Conservation (phyloP, 164 flowering plant species). For the Vitis rotundifolia region DNA sequence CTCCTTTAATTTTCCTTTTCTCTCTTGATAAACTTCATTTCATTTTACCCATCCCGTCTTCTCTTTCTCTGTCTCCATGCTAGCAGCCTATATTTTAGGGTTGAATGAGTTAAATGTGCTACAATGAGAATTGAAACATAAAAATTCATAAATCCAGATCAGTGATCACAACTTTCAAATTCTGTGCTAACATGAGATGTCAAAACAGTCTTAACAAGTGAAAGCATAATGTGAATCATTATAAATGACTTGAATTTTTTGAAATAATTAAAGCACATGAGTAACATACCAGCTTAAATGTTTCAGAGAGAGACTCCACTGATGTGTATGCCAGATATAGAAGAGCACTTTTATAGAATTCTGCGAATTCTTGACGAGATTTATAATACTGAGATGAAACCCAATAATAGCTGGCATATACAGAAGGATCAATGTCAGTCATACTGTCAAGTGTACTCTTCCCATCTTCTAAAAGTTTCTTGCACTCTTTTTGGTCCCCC, state of each 20-base stretch:
- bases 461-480: constrained; percentile 86
- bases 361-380: constrained; percentile 79
- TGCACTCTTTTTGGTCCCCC: constrained; percentile 85
- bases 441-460: constrained; percentile 85
- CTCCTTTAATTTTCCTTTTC: too few species aligned
- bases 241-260: not conserved
- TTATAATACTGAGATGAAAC: constrained; percentile 85
- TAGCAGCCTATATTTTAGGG: too few species aligned
- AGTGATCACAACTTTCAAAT: not conserved
- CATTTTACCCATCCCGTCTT: too few species aligned
- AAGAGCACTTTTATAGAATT: constrained; percentile 87
- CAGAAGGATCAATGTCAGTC: constrained; percentile 99
- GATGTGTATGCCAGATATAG: constrained; percentile 92
- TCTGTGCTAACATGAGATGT: not conserved
- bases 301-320: constrained; percentile 90
- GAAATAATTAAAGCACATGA: not conserved
- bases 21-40: too few species aligned
- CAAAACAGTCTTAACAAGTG: constrained; percentile 1
- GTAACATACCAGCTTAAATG: constrained; percentile 81
- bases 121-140: too few species aligned
- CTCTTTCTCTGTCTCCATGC: too few species aligned
- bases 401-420: constrained; percentile 92
- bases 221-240: not conserved
- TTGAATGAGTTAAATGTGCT: too few species aligned
- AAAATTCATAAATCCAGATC: too few species aligned